These are phyloP conservation scores for Cordia subcordata DNA, from an alignment of 257 asterid species.

Conservation along the genomic window DNA sequence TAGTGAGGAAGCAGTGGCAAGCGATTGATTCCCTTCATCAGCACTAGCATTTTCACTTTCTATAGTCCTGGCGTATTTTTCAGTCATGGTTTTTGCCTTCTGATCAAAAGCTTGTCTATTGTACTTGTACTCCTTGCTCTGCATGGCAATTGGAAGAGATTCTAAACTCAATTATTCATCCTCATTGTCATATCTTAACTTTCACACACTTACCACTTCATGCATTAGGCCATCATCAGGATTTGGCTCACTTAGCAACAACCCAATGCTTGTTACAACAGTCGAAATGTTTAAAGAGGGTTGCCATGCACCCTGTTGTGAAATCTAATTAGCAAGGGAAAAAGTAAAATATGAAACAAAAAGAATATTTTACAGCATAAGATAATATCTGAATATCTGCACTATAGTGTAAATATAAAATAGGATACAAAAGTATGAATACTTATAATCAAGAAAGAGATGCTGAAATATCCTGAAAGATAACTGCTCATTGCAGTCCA, in stretches of 20 bases:
- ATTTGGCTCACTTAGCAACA: slow-evolving; percentile 74
- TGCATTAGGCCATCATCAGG: slow-evolving; percentile 95
- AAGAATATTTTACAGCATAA: neutral
- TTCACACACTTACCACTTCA: slow-evolving; percentile 58
- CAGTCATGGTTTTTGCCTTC: slow-evolving; percentile 78
- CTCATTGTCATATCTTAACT: slow-evolving; percentile 3
- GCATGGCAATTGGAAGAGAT: slow-evolving; percentile 22
- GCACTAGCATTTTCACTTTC: slow-evolving; percentile 28
- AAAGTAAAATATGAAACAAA: neutral
- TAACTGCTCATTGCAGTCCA: neutral
- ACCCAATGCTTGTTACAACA: slow-evolving; percentile 73
- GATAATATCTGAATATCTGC: neutral
- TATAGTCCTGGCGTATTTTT: slow-evolving; percentile 54
- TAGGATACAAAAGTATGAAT: no score
- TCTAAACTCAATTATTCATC: slow-evolving; percentile 7
- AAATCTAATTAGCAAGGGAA: neutral
- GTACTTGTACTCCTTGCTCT: slow-evolving; percentile 86
- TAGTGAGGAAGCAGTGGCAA: slow-evolving; percentile 23
- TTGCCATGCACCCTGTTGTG: slow-evolving; percentile 82
- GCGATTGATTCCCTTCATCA: slow-evolving; percentile 27
- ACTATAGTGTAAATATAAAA: no score
- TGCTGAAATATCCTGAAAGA: neutral
- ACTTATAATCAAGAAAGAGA: no score
- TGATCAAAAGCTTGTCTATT: slow-evolving; percentile 73
- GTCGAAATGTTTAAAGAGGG: slow-evolving; percentile 90